Base-by-base conservation (phyloP, 2,329 filamentous ascomycete genomes). In the Fusarium sp. region DNA sequence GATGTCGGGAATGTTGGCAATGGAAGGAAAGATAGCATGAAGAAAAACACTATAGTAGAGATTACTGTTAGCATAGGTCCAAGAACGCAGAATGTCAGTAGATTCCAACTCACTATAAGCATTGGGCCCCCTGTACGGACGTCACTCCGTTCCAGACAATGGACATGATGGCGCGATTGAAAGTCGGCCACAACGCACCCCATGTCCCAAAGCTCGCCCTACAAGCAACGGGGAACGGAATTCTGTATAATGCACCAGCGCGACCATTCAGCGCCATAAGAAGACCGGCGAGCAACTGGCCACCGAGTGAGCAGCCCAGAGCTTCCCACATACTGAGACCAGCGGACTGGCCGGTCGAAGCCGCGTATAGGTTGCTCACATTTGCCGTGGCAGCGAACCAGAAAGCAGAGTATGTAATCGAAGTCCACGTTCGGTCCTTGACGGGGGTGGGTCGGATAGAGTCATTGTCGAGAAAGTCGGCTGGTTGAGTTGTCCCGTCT, bases 111-210 rank as follows among this genome's bases (percentile, higher is more conserved):
- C 46, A 62, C 60, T 62, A 62, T 20, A 62, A 9, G 29, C 60
- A 62, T 6, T 62, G 60, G 3, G 60, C 60, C 8, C 60, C 60
- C n/a, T 62, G 60, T 13, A 62, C 60, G 2, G 60, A 20, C 16
- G 43, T 62, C 7, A 62, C 60, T 12, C 60, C 60, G 27, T 62
- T 62, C 60, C 60, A 62, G 2, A 62, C 60, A 13, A 62, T 62
- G 5, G 60, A 62, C 60, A 62, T 62, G 0, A 62, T 5, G 0
- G 60, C 60, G 1, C 60, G 60, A 8, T 62, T 62, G 5, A 62
- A 62, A 4, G 60, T 62, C 1, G 60, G 60, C 60, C 60, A 62
- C 12, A 62, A 4, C 3, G 60, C 60, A 9, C 60, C 60, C 60
- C 60, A 62, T 9, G 58, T 62, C 18, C 60, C 60, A 2, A 62